Conservation (phyloP, 2,329 filamentous ascomycete genomes). For the Microascus cirrosus region DNA sequence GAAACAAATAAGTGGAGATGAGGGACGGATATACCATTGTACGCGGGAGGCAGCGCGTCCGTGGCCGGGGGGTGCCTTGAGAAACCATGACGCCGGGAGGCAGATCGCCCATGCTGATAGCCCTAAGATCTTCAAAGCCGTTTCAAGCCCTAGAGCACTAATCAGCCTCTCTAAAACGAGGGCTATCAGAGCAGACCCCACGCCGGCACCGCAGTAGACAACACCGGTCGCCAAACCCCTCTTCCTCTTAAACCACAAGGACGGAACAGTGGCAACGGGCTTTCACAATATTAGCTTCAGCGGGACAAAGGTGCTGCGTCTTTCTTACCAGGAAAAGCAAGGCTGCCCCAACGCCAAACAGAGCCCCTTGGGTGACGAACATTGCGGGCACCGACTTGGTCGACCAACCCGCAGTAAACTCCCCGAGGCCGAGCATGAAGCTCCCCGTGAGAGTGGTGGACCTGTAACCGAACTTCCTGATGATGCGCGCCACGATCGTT, state of each 20-base stretch:
- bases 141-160: constrained; percentile 11
- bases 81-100: constrained; percentile 16
- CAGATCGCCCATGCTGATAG: constrained; percentile 17
- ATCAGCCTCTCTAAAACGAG: constrained; percentile 14
- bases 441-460: constrained; percentile 12
- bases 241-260: constrained; percentile 15
- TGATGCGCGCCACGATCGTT: constrained; percentile 16
- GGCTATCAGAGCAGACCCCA: constrained; percentile 17
- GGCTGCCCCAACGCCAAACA: constrained; percentile 15
- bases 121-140: constrained; percentile 16
- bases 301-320: no score
- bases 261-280: constrained; percentile 13
- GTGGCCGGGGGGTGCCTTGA: constrained; percentile 9
- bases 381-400: constrained; percentile 13
- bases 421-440: constrained; percentile 15
- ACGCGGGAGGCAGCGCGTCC: constrained; percentile 8
- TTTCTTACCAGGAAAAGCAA: constrained; percentile 12
- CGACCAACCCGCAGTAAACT: constrained; percentile 16
- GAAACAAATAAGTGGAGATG: background rate
- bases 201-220: constrained; percentile 16
- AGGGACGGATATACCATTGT: constrained; percentile 12
- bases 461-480: constrained; percentile 13
- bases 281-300: background rate
- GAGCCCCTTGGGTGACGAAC: constrained; percentile 14
- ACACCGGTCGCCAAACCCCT: constrained; percentile 16